phyloP scores from a whole-genome alignment of 2,329 filamentous ascomycete species.

The Chalaropsis thielavioides region DNA sequence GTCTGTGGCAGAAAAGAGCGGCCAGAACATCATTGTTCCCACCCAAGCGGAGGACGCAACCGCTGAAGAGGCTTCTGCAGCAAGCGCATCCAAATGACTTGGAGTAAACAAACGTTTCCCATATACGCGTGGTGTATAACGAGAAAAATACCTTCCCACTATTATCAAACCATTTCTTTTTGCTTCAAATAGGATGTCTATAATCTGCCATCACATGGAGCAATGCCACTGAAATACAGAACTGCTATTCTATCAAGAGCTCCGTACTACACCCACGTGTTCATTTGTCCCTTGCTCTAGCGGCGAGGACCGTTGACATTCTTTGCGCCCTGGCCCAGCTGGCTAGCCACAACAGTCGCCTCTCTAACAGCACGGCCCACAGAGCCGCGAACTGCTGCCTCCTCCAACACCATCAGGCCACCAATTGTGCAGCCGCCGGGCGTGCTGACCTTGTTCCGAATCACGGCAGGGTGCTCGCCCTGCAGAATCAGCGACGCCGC shows the following conservation, averaged over 20 bases:
- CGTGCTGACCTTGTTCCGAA: constrained; percentile 63
- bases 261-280: background rate
- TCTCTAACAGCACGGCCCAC: constrained; percentile 56
- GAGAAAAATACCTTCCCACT: background rate
- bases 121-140: background rate
- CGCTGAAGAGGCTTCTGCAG: background rate
- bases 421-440: constrained; percentile 67
- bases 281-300: constrained; percentile 17
- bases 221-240: constrained; percentile 13
- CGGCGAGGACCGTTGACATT: constrained; percentile 26
- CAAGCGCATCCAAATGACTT: background rate
- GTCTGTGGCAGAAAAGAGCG: background rate
- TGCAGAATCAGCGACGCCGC: constrained; percentile 53
- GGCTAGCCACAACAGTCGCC: constrained; percentile 53
- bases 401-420: constrained; percentile 58
- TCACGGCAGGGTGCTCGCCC: constrained; percentile 60
- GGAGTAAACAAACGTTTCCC: background rate
- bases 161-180: background rate
- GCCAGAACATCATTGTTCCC: background rate
- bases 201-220: background rate
- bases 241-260: constrained; percentile 5
- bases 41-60: background rate
- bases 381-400: constrained; percentile 52
- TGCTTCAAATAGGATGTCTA: background rate
- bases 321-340: constrained; percentile 37